Base-by-base conservation (phyloP, 805 yeast genomes). In the Isabelozyma rhagii region DNA sequence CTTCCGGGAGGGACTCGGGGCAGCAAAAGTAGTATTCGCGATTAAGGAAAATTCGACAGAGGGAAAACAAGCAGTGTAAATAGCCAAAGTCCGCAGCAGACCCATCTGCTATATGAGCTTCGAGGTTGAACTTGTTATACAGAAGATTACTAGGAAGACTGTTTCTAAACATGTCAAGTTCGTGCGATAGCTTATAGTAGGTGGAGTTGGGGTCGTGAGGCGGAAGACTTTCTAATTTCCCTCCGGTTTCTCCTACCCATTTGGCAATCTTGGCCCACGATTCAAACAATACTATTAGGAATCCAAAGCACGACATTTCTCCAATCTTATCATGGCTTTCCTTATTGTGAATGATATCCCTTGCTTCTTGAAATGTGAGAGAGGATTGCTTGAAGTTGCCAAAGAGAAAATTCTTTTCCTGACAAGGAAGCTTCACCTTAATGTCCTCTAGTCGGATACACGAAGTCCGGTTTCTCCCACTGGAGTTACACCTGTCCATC, bases 401-500 rank as follows among this genome's bases (percentile, higher is more conserved):
- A 46, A 61, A 57, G 6, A 58, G 48, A 47, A 66, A 72, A 28
- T 62, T 65, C 14, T 59, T 57, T 47, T 72, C 76, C 2, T 60
- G 55, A 31, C 66, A 61, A 2, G 76, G 76, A 11, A 71, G 54
- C 15, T 55, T 48, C 8, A 69, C 57, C 7, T 57, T 51, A 15
- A 71, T 67, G 47, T 69, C 72, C 15, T 67, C 68, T 21, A 69
- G 55, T 47, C 59, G 57, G 5, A 71, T 60, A 28, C 71, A 67
- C 14, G 70, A 59, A 8, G 67, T 59, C 29, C 75, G 49, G 31
- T 63, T 58, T 45, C 70, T 52, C 3, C 74, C 74, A 51, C 72
- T 64, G 8, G 72, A 63, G 38, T 64, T 70, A 49, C 75, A 69
- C 38, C 74, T 49, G 51, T 72, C 77, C 75, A 72, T 69, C 74